Base-by-base conservation (phyloP, 345 rosid species). In the Boechera divaricarpa region DNA sequence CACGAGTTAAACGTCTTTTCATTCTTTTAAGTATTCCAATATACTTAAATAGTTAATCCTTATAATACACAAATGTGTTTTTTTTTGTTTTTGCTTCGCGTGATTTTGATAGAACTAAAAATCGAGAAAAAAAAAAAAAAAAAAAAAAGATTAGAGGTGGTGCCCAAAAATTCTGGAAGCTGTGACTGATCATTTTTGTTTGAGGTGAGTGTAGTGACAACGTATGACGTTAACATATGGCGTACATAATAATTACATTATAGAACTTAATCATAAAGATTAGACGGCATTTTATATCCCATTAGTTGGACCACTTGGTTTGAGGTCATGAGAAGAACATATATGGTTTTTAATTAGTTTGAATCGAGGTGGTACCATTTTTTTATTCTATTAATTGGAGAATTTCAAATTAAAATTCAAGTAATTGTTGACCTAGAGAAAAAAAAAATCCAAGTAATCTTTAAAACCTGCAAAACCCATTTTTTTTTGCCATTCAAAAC, bases 211-310 rank as follows among this genome's bases (percentile, higher is more conserved):
- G 26, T 64, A 77, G 76, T 77, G 80, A 66, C 67, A 44, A 70
- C 66, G 41, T 45, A 36, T 53, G 80, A 77, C 72, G 76, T 70
- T 55, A 63, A 53, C 80, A 35, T 55, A 77, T 77, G 75, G 70
- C 64, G 28, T 55, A 55, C 52, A 41, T 33, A 10, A 63, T 77
- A 54, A 63, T 63, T 70, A 8, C 53, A 35, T 5, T 63, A 47
- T 47, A 16, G 53, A 70, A 42, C 54, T 47, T 36, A 33, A 64
- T 65, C 48, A 33, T 21, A 15, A 54, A 52, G 2, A 63, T 70
- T 55, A 48, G 24, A 35, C 64, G 56, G 36, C 76, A 63, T 56
- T 77, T 36, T 77, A 55, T 70, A 77, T 63, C 61, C 3, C 69
- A 33, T 44, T 33, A 39, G 21, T n/a, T 54, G 60, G 59, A 70